Evolutionary conservation across 1,139 yeast species (phyloP).

Genomic region (Candida labiduridarum): DNA sequence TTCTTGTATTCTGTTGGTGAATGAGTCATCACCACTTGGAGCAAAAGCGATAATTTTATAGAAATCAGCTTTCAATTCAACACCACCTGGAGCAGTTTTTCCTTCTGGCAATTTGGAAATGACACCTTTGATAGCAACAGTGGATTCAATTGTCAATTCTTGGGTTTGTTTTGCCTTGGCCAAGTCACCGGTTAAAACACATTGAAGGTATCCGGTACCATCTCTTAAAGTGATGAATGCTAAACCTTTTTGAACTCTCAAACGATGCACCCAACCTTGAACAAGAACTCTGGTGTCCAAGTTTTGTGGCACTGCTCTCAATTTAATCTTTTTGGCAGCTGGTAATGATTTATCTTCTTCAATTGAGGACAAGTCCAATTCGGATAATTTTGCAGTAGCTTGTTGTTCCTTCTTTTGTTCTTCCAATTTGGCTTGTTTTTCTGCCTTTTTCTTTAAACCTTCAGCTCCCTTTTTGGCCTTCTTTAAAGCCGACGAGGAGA

Average conservation of each 20-base stretch:
- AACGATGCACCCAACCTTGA: conserved; percentile 96
- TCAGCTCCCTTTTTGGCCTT: conserved; percentile 97
- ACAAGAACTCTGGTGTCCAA: conserved; percentile 70
- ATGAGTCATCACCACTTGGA: conserved; percentile 94
- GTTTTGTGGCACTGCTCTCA: conserved; percentile 52
- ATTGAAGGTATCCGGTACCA: conserved; percentile 89
- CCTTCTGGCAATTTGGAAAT: conserved; percentile 90
- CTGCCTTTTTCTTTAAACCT: conserved; percentile 85
- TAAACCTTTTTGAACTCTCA: conserved; percentile 89
- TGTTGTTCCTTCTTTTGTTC: conserved; percentile 62
- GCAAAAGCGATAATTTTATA: conserved; percentile 90
- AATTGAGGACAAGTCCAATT: conserved; percentile 70
- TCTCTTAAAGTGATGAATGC: conserved; percentile 92
- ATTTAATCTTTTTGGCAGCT: conserved; percentile 66
- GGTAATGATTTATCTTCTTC: conserved; percentile 76
- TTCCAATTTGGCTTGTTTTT: conserved; percentile 71
- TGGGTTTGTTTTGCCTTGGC: conserved; percentile 87
- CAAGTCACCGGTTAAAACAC: conserved; percentile 85
- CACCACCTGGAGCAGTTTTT: conserved; percentile 96
- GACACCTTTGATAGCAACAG: conserved; percentile 78
- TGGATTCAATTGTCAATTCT: conserved; percentile 85
- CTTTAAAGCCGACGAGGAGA: conserved; percentile 91
- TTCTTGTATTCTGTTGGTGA: conserved; percentile 92
- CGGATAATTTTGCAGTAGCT: conserved; percentile 72
- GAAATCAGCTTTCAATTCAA: conserved; percentile 88